phyloP scores from a whole-genome alignment of 257 asterid species.

The Schizonepeta tenuifolia region DNA sequence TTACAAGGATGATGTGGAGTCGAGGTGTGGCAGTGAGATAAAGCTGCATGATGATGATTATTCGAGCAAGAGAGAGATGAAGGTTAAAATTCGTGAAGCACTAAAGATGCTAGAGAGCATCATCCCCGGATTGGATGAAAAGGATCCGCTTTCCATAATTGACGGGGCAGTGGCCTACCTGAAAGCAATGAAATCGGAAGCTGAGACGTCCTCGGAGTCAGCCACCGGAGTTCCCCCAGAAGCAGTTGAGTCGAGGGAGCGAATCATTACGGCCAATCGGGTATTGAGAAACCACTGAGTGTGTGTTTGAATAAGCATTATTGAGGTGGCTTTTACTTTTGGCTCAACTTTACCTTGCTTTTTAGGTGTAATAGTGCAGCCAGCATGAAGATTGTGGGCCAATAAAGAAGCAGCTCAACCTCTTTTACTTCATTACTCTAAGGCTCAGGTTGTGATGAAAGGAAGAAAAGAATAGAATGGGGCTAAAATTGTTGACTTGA shows the following conservation, averaged over 20 bases:
- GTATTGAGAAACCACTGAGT: constrained; percentile 33
- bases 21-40: constrained; percentile 38
- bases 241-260: neutral
- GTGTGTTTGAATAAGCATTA: constrained; percentile 40
- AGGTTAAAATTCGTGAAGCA: constrained; percentile 50
- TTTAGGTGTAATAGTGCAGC: constrained; percentile 38
- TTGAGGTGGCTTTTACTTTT: constrained; percentile 38
- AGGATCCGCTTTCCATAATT: constrained; percentile 64
- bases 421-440: constrained; percentile 29
- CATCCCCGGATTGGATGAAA: constrained; percentile 54
- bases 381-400: constrained; percentile 39
- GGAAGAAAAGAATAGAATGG: constrained; percentile 44
- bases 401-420: constrained; percentile 33
- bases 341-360: constrained; percentile 9
- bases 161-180: constrained; percentile 71
- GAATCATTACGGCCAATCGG: constrained; percentile 29
- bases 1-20: constrained; percentile 45
- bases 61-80: constrained; percentile 21
- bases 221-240: neutral
- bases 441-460: constrained; percentile 26
- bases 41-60: constrained; percentile 13
- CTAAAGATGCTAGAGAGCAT: constrained; percentile 56
- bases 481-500: constrained; percentile 49
- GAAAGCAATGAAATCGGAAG: constrained; percentile 62
- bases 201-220: constrained; percentile 43